phyloP scores from a whole-genome alignment of 352 stramenopile genomes.

The Hyaloperonospora brassicae region DNA sequence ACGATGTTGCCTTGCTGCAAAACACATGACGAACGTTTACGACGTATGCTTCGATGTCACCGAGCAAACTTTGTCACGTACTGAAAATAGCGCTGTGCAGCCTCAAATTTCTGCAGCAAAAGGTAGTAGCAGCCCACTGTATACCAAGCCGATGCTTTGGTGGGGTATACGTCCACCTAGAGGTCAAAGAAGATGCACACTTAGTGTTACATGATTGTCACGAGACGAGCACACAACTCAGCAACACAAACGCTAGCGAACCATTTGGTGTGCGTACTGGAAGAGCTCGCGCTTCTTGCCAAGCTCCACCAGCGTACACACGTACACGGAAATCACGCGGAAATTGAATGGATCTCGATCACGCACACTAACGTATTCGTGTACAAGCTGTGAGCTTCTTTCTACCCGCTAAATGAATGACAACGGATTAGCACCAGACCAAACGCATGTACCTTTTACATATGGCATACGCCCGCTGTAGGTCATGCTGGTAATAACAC shows the following conservation, averaged over 20 bases:
- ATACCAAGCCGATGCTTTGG: too few species aligned
- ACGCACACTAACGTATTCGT: slow-evolving; percentile 38
- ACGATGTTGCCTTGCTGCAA: slow-evolving; percentile 82
- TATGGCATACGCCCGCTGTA: slow-evolving; percentile 68
- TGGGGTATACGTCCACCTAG: too few species aligned
- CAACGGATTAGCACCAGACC: slow-evolving; percentile 1
- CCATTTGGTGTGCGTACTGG: slow-evolving; percentile 92
- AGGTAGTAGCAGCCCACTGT: too few species aligned
- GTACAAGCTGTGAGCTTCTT: not conserved
- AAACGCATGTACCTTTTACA: slow-evolving; percentile 49
- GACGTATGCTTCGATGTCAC: not conserved
- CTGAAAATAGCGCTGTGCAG: slow-evolving; percentile 95
- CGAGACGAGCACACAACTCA: too few species aligned
- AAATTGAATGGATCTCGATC: too few species aligned
- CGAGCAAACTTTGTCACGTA: slow-evolving; percentile 25
- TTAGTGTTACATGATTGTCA: too few species aligned
- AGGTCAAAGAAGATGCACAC: too few species aligned
- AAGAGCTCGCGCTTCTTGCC: slow-evolving; percentile 92
- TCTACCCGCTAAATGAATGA: not conserved
- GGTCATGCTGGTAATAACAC: slow-evolving; percentile 83
- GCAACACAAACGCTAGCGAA: too few species aligned
- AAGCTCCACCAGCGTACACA: slow-evolving; percentile 88
- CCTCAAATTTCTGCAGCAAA: slow-evolving; percentile 89
- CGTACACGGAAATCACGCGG: slow-evolving; percentile 83
- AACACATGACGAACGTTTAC: slow-evolving; percentile 2